phyloP scores from a whole-genome alignment of 352 stramenopile genomes.

The Phytophthora kernoviae region DNA sequence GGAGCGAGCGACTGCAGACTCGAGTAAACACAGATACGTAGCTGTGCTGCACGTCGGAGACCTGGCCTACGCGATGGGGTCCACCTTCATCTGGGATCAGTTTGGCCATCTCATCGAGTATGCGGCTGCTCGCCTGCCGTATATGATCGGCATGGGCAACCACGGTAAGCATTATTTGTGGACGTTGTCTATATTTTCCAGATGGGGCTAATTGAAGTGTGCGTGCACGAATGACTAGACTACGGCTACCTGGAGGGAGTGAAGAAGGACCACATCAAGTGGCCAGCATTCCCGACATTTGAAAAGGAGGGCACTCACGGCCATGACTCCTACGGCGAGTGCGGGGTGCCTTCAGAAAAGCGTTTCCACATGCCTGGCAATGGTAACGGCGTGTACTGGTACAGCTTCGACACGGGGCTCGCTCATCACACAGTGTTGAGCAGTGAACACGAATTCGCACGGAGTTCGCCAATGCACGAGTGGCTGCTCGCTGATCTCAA shows the following conservation, averaged over 20 bases:
- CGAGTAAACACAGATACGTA: constrained; percentile 52
- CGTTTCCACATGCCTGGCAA: constrained; percentile 80
- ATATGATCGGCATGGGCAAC: constrained; percentile 76
- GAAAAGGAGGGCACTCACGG: constrained; percentile 37
- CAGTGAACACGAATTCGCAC: constrained; percentile 60
- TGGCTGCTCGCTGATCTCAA: constrained; percentile 64
- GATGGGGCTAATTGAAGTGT: too few species aligned
- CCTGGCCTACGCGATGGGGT: constrained; percentile 69
- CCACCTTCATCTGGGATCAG: constrained; percentile 86
- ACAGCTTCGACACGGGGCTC: constrained; percentile 61
- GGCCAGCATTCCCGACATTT: constrained; percentile 39
- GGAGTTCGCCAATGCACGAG: constrained; percentile 43
- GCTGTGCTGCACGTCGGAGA: constrained; percentile 86
- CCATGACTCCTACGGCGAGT: constrained; percentile 81
- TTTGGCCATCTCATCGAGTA: constrained; percentile 83
- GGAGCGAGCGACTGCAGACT: constrained; percentile 27
- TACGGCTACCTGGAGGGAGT: constrained; percentile 53
- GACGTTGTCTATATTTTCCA: background rate
- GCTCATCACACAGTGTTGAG: constrained; percentile 56
- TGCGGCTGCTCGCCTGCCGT: constrained; percentile 69
- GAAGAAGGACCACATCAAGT: constrained; percentile 26
- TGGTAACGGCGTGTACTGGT: constrained; percentile 65
- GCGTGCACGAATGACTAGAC: constrained; percentile 16
- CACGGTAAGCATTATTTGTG: constrained; percentile 31
- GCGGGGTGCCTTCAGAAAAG: constrained; percentile 73